Base-by-base conservation (phyloP, 805 yeast genomes). In the Barnettozyma siamensis region DNA sequence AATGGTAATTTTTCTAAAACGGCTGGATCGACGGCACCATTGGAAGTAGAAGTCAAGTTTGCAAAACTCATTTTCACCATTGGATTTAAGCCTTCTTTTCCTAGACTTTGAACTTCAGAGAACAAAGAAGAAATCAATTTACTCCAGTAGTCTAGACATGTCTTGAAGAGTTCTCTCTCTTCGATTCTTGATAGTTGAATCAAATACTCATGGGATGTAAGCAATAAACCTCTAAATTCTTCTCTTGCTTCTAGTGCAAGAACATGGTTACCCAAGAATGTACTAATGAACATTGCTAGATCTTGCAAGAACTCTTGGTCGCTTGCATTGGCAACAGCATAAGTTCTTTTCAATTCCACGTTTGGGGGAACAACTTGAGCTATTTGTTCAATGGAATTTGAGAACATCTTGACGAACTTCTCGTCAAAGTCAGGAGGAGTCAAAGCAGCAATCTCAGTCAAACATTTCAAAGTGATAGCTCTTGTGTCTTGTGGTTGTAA, bases 281-380 rank as follows among this genome's bases (percentile, higher is more conserved):
- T 85, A 40, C 93, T 81, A 53, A 93, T 72, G 62, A 83, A 93
- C 84, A 91, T 81, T 15, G 97, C 95, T 56, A 93, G 75, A 68
- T 93, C 96, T 65, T 93, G 96, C 53, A 93, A 75, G 57, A 89
- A 89, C 30, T 93, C 89, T 69, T 93, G 98, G 59, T 91, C 97
- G 34, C 76, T 70, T 17, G 95, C 76, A 57, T 74, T 76, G 7
- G 96, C 95, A 50, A 72, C 69, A 38, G 75, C 72, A 64, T 93
- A 93, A 21, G 85, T 77, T 38, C 70, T 70, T 52, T 75, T 78
- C 54, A 93, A 70, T 55, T 89, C 86, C 5, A 88, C 73, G 29
- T 74, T 69, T 17, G 79, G 70, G 3, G 97, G 96, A 9, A 93
- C 73, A 33, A 88, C 78, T 32, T 64, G 63, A 36, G 71, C 62